Conservation (phyloP, 345 rosid species). For the Pugionium dolabratum region DNA sequence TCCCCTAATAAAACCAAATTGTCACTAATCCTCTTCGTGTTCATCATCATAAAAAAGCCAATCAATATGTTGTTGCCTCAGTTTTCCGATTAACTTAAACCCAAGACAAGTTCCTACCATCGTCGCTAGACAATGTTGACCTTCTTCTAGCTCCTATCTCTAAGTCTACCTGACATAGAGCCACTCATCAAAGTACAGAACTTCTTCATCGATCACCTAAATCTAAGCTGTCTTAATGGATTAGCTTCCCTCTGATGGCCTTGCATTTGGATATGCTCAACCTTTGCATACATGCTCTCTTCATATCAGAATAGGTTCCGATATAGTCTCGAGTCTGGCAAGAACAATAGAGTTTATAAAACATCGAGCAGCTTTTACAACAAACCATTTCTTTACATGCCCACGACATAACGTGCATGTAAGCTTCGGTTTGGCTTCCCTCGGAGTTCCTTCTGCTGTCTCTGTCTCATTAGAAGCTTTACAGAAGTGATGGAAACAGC, state of each 20-base stretch:
- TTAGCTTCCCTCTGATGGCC: constrained; percentile 60
- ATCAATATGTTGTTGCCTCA: too few relatives aligned
- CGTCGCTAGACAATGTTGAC: too few relatives aligned
- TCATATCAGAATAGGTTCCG: constrained; percentile 64
- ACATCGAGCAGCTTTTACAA: constrained; percentile 57
- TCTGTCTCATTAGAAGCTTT: constrained; percentile 38
- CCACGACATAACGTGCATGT: constrained; percentile 78
- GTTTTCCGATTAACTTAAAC: too few relatives aligned
- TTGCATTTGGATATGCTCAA: constrained; percentile 58
- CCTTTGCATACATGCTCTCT: constrained; percentile 65
- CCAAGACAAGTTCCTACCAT: neutral
- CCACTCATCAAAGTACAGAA: neutral
- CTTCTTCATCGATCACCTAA: neutral
- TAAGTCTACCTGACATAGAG: too few relatives aligned
- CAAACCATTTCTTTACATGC: constrained; percentile 60
- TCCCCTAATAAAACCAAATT: neutral
- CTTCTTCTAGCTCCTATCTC: too few relatives aligned
- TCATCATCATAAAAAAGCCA: neutral
- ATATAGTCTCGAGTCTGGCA: constrained; percentile 62
- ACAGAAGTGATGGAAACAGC: too few relatives aligned
- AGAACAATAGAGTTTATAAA: constrained; percentile 80
- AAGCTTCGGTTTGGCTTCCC: constrained; percentile 41
- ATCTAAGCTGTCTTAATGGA: constrained; percentile 48
- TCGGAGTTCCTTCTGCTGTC: neutral
- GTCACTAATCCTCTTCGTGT: neutral